Evolutionary conservation across 495 filamentous ascomycete genomes (phyloP).

Genomic region (Lophiostoma macrostomum): DNA sequence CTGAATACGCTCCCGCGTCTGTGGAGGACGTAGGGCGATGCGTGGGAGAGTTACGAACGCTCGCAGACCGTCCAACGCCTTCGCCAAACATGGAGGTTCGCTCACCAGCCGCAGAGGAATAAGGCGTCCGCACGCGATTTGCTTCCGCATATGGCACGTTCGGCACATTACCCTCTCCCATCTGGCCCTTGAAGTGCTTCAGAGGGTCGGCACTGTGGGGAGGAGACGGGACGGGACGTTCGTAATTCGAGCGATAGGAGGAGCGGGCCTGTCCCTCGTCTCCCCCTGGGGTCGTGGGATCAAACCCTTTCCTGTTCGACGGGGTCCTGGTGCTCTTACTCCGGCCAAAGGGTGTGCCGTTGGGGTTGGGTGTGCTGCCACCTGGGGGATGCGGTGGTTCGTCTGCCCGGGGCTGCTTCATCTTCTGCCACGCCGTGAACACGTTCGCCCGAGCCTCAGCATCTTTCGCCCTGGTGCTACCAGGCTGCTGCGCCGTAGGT

Average conservation of each 20-base stretch:
- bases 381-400: slow-evolving; percentile 6
- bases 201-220: slow-evolving; percentile 51
- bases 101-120: slow-evolving; percentile 22
- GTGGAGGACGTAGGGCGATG: background rate
- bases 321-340: slow-evolving; percentile 44
- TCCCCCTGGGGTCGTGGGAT: slow-evolving; percentile 35
- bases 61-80: slow-evolving; percentile 22
- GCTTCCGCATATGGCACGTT: slow-evolving; percentile 24
- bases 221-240: slow-evolving; percentile 21
- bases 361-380: slow-evolving; percentile 36
- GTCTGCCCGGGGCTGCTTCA: slow-evolving; percentile 42
- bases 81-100: slow-evolving; percentile 24
- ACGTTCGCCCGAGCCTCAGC: slow-evolving; percentile 56
- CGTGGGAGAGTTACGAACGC: slow-evolving; percentile 29
- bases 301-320: slow-evolving; percentile 40
- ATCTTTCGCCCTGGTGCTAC: slow-evolving; percentile 50
- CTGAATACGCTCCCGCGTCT: background rate
- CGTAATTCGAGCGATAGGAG: slow-evolving; percentile 13
- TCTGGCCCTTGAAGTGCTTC: slow-evolving; percentile 37
- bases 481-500: slow-evolving; percentile 31
- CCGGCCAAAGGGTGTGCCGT: slow-evolving; percentile 42
- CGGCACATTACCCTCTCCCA: background rate
- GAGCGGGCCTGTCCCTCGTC: slow-evolving; percentile 35
- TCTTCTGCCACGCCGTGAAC: slow-evolving; percentile 67
- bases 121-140: slow-evolving; percentile 25